Evolutionary conservation across 2,329 filamentous ascomycete genomes (phyloP), one percentile per base, ranked within the genome.

Genomic region (Fusarium palustre): DNA sequence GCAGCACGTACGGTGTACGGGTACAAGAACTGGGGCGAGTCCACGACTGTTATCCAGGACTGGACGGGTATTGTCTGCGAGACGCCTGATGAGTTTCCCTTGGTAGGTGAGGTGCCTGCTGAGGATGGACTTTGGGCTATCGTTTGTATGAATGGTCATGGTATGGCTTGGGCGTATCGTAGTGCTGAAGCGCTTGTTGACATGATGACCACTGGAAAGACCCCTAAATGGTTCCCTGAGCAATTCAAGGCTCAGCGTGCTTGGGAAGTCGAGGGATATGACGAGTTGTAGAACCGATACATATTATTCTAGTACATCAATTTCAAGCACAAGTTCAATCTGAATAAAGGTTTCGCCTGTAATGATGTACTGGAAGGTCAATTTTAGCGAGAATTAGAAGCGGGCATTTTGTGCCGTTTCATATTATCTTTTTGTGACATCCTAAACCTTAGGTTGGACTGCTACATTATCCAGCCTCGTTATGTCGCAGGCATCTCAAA

Each of bases 101-200:
- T 67, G 8, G 64, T 67, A 0, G 64, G 64, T 10, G 64, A 67
- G 5, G 47, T 67, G 2, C 64, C 64, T 7, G 64, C 63, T 3
- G 63, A 67, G 15, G 57, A 67, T 34, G 64, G 64, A 2, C 31
- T 67, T 1, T 67, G 64, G 64, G 57, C 64, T 31, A 67, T 67
- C 2, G 42, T 67, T 2, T 67, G 64, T n/a, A 67, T 67, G 64
- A 67, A 67, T 1, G 64, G 64, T 0, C 64, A 67, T 2, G 64
- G 64, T 6, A 67, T 67, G 64, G 64, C 64, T 1, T 67, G 64
- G 64, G 57, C 63, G 5, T 67, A 67, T 50, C 58, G 63, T 0
- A 67, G 64, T 18, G 64, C 64, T 4, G 64, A 67, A 50, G 64
- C 64, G 5, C 47, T 67, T 7, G 64, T 67, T 20, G 63, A 62